Evolutionary conservation across 176 grass and related monocot genomes (phyloP), one percentile per base, ranked within the genome.

Genomic region (Hsuehochloa calcarea): DNA sequence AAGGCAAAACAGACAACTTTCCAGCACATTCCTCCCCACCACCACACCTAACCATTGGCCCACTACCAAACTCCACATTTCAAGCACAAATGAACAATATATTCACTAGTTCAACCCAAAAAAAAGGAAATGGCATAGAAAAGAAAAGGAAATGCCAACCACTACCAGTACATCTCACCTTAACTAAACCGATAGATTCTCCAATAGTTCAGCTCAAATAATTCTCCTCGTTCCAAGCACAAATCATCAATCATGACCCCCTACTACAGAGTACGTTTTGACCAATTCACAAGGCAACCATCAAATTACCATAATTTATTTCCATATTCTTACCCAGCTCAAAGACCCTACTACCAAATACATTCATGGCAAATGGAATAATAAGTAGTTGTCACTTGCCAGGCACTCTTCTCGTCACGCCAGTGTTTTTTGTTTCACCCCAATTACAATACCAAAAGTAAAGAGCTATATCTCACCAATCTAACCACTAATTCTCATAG

Each of bases 111-210:
- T 88, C 40, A 85, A 88, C 78, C 46, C 67, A 80, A 49, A 65
- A 70, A 22, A 40, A 72, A 47, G 46, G 12, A 15, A 82, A 72
- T 22, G 70, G 39, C 47, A 60, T 15, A 70, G 38, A 76, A 68
- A 74, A 60, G 84, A 90, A 83, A 90, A 83, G 23, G 86, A 88
- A 77, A 91, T 46, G 56, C 23, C 63, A 91, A 87, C 84, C 69
- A 90, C 82, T 76, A 75, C 13, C 49, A 65, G 73, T 79, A 73
- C 29, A 67, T 83, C 58, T 68, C 80, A 23, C 31, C 79, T 78
- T 83, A 83, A 86, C 74, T 79, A 60, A 87, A 90, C 47, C 61
- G 23, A 79, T 29, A 83, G 69, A 74, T 72, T 78, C 38, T 66
- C 72, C 35, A 78, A 60, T 27, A 86, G 66, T 82, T 72, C 25